phyloP scores from a whole-genome alignment of 2,329 filamentous ascomycete species.

The Colletotrichum sp. region DNA sequence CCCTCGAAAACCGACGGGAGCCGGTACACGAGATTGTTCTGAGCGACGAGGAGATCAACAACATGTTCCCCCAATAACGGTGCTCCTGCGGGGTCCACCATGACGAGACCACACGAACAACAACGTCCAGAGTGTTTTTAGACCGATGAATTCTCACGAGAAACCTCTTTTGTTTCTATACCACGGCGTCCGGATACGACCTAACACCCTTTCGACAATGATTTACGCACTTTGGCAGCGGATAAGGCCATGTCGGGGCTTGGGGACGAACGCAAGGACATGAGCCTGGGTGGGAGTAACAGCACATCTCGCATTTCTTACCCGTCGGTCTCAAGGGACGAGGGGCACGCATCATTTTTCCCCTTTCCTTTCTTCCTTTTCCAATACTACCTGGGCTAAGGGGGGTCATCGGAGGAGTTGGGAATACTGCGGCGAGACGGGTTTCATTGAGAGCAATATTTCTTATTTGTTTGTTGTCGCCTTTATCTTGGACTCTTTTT shows the following conservation, averaged over 20 bases:
- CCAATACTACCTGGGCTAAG: not conserved
- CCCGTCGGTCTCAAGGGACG: not conserved
- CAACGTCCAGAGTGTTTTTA: conserved; percentile 26
- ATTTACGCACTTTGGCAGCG: not conserved
- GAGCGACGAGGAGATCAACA: conserved; percentile 76
- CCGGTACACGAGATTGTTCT: conserved; percentile 80
- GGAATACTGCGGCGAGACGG: not conserved
- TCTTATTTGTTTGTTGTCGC: conserved; percentile 6
- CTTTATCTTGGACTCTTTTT: not conserved
- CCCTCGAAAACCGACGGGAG: conserved; percentile 77
- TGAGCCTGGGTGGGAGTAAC: conserved; percentile 3
- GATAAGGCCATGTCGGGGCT: conserved; percentile 5
- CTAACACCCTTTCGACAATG: conserved; percentile 7
- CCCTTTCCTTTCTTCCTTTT: not conserved
- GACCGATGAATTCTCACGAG: conserved; percentile 27
- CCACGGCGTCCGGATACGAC: conserved; percentile 19
- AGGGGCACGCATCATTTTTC: not conserved
- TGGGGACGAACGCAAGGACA: not conserved
- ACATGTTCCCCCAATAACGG: conserved; percentile 68
- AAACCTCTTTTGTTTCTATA: conserved; percentile 13
- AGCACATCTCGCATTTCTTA: conserved; percentile 13
- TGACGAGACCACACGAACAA: conserved; percentile 1
- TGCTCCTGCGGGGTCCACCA: not conserved
- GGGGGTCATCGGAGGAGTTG: conserved; percentile 17
- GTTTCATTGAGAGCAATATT: not conserved